Percentiles rank a stretch among this genome's conserved stretches.
Evolutionary conservation across 2,329 filamentous ascomycete genomes (phyloP).

Genomic region (Biscogniauxia mediterranea): DNA sequence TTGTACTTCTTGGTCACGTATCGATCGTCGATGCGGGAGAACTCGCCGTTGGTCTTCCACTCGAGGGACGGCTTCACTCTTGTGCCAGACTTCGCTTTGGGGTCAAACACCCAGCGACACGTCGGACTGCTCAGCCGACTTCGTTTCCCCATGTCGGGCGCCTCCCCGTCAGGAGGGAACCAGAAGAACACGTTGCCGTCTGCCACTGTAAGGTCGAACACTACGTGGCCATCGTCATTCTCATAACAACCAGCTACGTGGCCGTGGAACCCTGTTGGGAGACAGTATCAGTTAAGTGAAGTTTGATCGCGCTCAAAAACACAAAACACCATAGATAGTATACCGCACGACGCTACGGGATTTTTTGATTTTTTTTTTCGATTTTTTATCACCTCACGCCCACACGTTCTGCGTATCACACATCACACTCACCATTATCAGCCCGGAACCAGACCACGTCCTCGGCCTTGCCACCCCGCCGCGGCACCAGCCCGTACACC

Average conservation of each 20-base stretch:
- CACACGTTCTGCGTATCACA: not conserved
- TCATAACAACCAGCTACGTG: constrained; percentile 50
- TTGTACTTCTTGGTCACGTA: constrained; percentile 43
- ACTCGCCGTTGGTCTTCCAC: constrained; percentile 47
- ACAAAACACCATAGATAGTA: not conserved
- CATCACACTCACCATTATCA: constrained; percentile 44
- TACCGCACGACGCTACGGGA: not conserved
- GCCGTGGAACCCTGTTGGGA: constrained; percentile 41
- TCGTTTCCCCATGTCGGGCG: constrained; percentile 25
- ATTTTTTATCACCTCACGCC: not conserved
- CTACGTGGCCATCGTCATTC: constrained; percentile 43
- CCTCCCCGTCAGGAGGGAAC: constrained; percentile 38
- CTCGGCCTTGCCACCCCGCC: constrained; percentile 47
- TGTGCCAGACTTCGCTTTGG: constrained; percentile 34
- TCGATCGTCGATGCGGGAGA: constrained; percentile 49
- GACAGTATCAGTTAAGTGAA: constrained; percentile 1
- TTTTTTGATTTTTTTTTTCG: too few relatives aligned
- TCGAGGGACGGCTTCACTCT: constrained; percentile 36
- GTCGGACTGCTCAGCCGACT: constrained; percentile 40
- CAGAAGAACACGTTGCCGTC: constrained; percentile 47
- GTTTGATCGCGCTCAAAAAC: not conserved
- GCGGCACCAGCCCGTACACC: constrained; percentile 53
- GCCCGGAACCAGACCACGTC: constrained; percentile 53
- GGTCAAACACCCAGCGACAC: constrained; percentile 41
- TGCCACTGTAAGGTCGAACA: constrained; percentile 43